Conservation (phyloP, 305 asterid species). For the Coffea humblotiana region DNA sequence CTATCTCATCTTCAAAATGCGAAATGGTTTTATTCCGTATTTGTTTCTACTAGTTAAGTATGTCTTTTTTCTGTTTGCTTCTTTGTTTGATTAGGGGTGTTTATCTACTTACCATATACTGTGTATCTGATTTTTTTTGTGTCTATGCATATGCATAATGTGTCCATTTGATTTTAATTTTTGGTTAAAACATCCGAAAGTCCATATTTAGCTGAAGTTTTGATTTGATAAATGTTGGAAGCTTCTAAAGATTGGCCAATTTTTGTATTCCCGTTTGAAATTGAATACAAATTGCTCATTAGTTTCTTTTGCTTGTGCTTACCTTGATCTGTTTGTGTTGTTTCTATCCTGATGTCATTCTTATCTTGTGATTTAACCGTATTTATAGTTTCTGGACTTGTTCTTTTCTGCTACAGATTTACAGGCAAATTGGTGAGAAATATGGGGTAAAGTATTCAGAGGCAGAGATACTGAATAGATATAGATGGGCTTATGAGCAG, state of each 20-base stretch:
- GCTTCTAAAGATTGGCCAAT: neutral
- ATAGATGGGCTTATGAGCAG: conserved; percentile 90
- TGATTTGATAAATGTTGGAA: neutral
- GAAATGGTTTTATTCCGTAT: too few relatives aligned
- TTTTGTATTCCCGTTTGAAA: neutral
- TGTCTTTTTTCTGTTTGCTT: neutral
- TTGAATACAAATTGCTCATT: neutral
- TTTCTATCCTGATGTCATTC: neutral
- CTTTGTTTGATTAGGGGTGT: neutral
- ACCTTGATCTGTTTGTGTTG: neutral
- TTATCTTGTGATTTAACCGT: neutral
- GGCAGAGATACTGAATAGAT: conserved; percentile 72
- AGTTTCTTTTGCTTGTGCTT: neutral
- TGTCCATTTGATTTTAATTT: neutral
- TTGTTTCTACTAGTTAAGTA: too few relatives aligned
- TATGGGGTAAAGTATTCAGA: conserved; percentile 90
- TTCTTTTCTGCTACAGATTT: conserved; percentile 48
- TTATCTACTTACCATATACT: neutral
- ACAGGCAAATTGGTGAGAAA: conserved; percentile 86
- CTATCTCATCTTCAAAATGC: too few relatives aligned
- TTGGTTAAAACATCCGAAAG: neutral
- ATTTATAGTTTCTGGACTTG: neutral
- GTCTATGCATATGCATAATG: neutral
- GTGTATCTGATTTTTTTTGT: neutral
- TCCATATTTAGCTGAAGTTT: neutral